Base-by-base conservation (phyloP, 352 stramenopile genomes). In the Pythium dissimile region DNA sequence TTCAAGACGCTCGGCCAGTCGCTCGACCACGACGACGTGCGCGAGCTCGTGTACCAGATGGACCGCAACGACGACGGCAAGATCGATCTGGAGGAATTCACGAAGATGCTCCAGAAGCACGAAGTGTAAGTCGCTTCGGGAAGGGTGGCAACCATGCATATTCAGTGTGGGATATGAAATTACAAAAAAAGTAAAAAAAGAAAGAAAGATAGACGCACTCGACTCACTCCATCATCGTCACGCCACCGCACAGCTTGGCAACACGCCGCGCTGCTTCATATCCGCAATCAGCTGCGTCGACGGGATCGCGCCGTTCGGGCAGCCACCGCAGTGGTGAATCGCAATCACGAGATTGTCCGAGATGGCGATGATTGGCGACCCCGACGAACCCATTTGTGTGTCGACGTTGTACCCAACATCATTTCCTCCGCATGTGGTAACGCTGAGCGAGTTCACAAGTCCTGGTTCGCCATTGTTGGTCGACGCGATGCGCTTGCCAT, bases 71-170 rank as follows among this genome's bases (percentile, higher is more conserved):
- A 85, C 46, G 80, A 86, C 48, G 75, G 75, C 45, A 87, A 87
- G 67, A 89, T 89, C 55, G 79, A 89, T 47, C 61, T 89, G 12
- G 77, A 87, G 21, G 79, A 89, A 37, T 89, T 89, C 53, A 65
- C 59, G 58, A 87, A 86, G 54, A 89, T 89, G 79, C 62, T 89
- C 8, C 72, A 89, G 27, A 89, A 88, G 61, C 79, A 89, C 56
- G 79, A 87, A 47, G 75, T 89, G 24, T 84, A 10, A 81, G 26
- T 18, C 41, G 41, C n/a, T n/a, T n/a, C n/a, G n/a, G n/a, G n/a
- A n/a, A n/a, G n/a, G n/a, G n/a, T n/a, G n/a, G n/a, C n/a, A n/a
- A n/a, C n/a, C n/a, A n/a, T n/a, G n/a, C n/a, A n/a, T n/a, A n/a
- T n/a, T 48, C 39, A 12, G 23, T 23, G 5, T 23, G n/a, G 20